Evolutionary conservation across 257 asterid species (phyloP).

Genomic region (Penstemon barbatus): DNA sequence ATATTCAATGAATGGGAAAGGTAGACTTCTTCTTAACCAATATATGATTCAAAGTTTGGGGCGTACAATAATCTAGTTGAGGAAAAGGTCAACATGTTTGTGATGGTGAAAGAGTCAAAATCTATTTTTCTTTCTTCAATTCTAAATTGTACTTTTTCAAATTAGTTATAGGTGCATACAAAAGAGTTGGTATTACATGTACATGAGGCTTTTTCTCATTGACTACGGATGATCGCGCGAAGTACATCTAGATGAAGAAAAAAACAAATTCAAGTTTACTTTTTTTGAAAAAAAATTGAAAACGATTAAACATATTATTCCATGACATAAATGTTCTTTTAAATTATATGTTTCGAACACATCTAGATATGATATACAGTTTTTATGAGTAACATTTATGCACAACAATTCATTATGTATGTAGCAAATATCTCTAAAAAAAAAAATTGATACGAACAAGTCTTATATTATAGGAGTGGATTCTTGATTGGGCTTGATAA

Average conservation of each 20-base stretch:
- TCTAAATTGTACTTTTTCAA: neutral
- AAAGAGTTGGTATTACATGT: neutral
- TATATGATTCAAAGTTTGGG: conserved; percentile 13
- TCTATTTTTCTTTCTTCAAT: neutral
- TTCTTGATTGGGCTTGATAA: no score
- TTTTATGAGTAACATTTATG: no score
- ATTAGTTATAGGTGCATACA: neutral
- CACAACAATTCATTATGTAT: no score
- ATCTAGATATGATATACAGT: no score
- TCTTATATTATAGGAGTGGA: no score
- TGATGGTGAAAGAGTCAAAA: neutral
- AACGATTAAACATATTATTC: no score
- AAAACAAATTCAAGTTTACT: no score
- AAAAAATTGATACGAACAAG: no score
- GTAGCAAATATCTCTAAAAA: no score
- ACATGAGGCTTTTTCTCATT: neutral
- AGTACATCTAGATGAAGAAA: neutral
- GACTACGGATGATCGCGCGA: neutral
- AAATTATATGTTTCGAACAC: no score
- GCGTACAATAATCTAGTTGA: neutral
- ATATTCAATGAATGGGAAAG: neutral
- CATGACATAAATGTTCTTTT: no score
- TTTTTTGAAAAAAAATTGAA: no score
- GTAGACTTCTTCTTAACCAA: neutral
- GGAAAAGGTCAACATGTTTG: conserved; percentile 16